Conservation (phyloP, 805 yeast species). For the Kazachstania africana region DNA sequence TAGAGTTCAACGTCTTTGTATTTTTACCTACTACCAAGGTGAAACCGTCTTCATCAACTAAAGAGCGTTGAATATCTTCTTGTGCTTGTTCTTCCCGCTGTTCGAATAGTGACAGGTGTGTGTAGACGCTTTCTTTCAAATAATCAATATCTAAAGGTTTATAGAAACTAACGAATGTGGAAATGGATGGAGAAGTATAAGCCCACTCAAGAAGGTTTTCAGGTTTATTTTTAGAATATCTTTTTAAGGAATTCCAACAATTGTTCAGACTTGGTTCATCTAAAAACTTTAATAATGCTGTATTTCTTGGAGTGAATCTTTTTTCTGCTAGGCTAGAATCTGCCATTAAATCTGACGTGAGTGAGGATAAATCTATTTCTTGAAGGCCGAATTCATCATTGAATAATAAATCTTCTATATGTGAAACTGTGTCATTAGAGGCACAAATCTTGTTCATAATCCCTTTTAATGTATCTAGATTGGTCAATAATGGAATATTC, state of each 20-base stretch:
- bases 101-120: constrained; percentile 56
- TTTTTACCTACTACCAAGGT: constrained; percentile 82
- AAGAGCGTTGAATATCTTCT: constrained; percentile 41
- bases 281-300: constrained; percentile 62
- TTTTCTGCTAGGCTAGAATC: constrained; percentile 20
- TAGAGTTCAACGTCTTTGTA: constrained; percentile 53
- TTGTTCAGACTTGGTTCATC: constrained; percentile 50
- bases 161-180: constrained; percentile 33
- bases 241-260: constrained; percentile 44
- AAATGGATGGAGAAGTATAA: constrained; percentile 25
- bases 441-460: constrained; percentile 44
- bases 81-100: constrained; percentile 52
- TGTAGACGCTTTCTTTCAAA: constrained; percentile 45
- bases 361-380: constrained; percentile 41
- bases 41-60: constrained; percentile 90
- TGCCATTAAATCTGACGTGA: constrained; percentile 46
- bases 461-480: constrained; percentile 39
- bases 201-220: constrained; percentile 32
- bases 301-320: constrained; percentile 53
- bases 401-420: constrained; percentile 39
- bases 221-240: constrained; percentile 32
- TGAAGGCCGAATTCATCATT: constrained; percentile 34
- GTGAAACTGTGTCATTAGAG: constrained; percentile 38
- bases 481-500: constrained; percentile 61
- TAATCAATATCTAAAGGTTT: constrained; percentile 36